Conservation (phyloP, 2,329 filamentous ascomycete genomes). For the Colletotrichum paranaense region DNA sequence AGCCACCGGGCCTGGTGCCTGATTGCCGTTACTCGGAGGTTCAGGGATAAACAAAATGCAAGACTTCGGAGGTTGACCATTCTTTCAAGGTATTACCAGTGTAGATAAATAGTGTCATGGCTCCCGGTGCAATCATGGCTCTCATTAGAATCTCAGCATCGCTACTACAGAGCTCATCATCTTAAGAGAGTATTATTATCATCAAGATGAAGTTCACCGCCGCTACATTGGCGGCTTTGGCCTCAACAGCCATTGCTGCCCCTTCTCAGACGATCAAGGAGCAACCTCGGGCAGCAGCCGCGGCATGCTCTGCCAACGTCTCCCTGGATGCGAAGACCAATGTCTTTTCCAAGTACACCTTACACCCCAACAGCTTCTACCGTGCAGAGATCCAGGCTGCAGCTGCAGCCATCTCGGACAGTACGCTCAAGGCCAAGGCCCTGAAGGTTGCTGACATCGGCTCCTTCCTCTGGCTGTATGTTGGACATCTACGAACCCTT, state of each 20-base stretch:
- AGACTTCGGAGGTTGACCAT: no score
- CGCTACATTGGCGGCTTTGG: conserved; percentile 48
- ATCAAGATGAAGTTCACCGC: conserved; percentile 50
- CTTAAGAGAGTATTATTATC: not conserved
- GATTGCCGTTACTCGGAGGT: conserved; percentile 39
- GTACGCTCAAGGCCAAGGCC: conserved; percentile 43
- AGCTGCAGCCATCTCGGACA: conserved; percentile 42
- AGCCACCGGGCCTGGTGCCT: conserved; percentile 48
- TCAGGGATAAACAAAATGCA: not conserved
- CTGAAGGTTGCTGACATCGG: conserved; percentile 51
- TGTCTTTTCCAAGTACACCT: conserved; percentile 50
- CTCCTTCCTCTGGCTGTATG: conserved; percentile 54
- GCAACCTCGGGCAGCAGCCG: conserved; percentile 42
- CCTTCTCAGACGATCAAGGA: conserved; percentile 43
- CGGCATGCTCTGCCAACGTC: conserved; percentile 49
- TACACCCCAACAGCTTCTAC: conserved; percentile 51
- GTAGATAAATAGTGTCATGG: not conserved
- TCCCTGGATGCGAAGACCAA: conserved; percentile 52
- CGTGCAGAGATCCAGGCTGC: conserved; percentile 51
- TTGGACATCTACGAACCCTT: not conserved
- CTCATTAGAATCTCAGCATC: not conserved
- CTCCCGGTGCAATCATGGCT: no score
- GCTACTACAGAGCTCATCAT: not conserved
- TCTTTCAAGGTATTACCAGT: not conserved
- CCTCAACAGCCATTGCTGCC: conserved; percentile 47